Evolutionary conservation across 306 rosid species (phyloP).

Genomic region (Pyrus betulifolia): DNA sequence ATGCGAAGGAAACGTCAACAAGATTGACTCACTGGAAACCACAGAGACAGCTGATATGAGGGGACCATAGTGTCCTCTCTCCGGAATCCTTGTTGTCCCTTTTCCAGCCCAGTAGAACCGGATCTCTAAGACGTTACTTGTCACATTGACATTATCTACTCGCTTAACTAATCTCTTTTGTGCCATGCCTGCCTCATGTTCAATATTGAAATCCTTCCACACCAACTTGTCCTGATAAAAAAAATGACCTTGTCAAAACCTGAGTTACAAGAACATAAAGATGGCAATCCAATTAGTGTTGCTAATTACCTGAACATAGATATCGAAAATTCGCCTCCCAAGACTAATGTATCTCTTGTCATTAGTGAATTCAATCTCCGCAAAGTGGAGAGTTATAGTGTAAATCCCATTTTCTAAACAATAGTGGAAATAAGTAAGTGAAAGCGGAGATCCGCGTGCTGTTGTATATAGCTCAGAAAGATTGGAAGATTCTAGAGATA

Average conservation of each 20-base stretch:
- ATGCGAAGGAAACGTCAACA: background rate
- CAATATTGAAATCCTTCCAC: conserved; percentile 49
- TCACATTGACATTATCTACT: conserved; percentile 28
- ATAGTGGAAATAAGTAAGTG: conserved; percentile 63
- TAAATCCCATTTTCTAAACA: conserved; percentile 68
- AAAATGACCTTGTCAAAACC: background rate
- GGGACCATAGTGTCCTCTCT: conserved; percentile 57
- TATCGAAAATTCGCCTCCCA: conserved; percentile 55
- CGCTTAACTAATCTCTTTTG: conserved; percentile 25
- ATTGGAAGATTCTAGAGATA: conserved; percentile 27
- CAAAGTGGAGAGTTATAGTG: conserved; percentile 50
- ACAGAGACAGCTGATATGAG: conserved; percentile 68
- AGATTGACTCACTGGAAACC: conserved; percentile 43
- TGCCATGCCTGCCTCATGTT: conserved; percentile 31
- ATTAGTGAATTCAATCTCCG: conserved; percentile 53
- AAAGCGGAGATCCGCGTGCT: conserved; percentile 50
- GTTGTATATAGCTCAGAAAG: conserved; percentile 38
- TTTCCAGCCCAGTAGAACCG: conserved; percentile 56
- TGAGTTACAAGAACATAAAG: conserved; percentile 2
- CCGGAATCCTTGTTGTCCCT: conserved; percentile 57
- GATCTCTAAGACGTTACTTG: conserved; percentile 46
- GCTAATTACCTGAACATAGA: conserved; percentile 56
- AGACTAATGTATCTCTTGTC: conserved; percentile 36
- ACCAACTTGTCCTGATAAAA: conserved; percentile 39
- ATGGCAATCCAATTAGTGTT: background rate